Percentiles rank a stretch among this genome's conserved stretches.
Conservation (phyloP, 1,139 yeast genomes). For the Groenewaldozyma sp. region DNA sequence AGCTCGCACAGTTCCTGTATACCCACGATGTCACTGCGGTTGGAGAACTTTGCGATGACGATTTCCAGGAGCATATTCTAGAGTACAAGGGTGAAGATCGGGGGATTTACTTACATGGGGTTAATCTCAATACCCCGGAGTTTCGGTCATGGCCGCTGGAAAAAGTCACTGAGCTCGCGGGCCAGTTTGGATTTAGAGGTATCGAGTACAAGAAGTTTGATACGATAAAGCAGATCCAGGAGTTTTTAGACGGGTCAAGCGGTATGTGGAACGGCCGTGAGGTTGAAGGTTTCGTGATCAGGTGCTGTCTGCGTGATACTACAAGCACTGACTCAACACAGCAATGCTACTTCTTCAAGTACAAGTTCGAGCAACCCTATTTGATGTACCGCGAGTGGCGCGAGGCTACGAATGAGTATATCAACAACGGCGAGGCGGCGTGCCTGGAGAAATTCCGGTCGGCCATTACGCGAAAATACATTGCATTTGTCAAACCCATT, state of each 20-base stretch:
- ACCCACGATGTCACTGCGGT: slow-evolving; percentile 65
- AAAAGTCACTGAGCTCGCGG: slow-evolving; percentile 51
- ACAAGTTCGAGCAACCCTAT: slow-evolving; percentile 92
- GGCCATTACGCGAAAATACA: slow-evolving; percentile 54
- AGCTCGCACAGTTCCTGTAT: slow-evolving; percentile 50
- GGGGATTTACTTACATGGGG: slow-evolving; percentile 85
- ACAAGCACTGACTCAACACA: not conserved
- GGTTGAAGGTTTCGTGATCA: slow-evolving; percentile 87
- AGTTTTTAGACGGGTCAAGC: slow-evolving; percentile 49
- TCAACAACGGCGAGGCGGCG: slow-evolving; percentile 25
- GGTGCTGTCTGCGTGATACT: slow-evolving; percentile 40
- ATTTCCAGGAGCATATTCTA: slow-evolving; percentile 88
- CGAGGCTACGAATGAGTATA: slow-evolving; percentile 63
- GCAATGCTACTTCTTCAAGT: slow-evolving; percentile 64
- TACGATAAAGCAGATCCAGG: slow-evolving; percentile 26
- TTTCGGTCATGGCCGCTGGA: slow-evolving; percentile 61
- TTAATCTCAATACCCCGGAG: slow-evolving; percentile 56
- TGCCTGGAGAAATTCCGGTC: slow-evolving; percentile 19
- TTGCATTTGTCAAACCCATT: slow-evolving; percentile 53
- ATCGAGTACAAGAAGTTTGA: slow-evolving; percentile 36
- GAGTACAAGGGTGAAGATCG: slow-evolving; percentile 58
- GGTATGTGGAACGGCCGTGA: slow-evolving; percentile 69
- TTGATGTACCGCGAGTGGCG: slow-evolving; percentile 83
- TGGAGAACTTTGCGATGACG: slow-evolving; percentile 87
- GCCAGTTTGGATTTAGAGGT: slow-evolving; percentile 59